Base-by-base conservation (phyloP, 257 asterid species). In the Ilex aquifolium region DNA sequence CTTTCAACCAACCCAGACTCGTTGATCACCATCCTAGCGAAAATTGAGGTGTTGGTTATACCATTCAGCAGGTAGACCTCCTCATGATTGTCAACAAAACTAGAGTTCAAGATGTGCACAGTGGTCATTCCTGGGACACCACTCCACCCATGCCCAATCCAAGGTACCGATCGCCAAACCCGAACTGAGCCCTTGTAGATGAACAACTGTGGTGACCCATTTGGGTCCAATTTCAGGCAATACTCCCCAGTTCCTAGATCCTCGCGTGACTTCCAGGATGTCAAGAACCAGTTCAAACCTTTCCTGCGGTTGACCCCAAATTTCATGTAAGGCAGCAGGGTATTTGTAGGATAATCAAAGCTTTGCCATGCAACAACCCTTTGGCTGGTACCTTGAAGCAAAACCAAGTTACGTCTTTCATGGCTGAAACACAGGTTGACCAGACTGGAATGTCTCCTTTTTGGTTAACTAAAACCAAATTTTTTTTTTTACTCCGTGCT, bases 321-420 rank as follows among this genome's bases (percentile, higher is more conserved):
- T 29, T 70, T 76, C 85, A 79, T 76, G 67, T 62, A 53, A 31
- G 88, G 88, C 51, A 84, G 72, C 65, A 74, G 21, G 32, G 86
- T 77, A 42, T 79, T 73, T 0, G 84, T 65, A 2, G 88, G 91
- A 71, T 75, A 32, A 63, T 77, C 83, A 31, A 80, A 85, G 67
- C 92, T 80, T 68, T 77, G 81, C 88, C 92, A 85, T 2, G 70
- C 30, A 48, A 65, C 6, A 54, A 52, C 65, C 9, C 60, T n/a
- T n/a, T n/a, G n/a, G n/a, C n/a, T 72, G 16, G 40, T 62, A 5
- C 67, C 73, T 21, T 60, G 46, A 58, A 60, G 72, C 76, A 86
- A 53, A 14, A 72, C 70, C 39, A 79, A 62, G 50, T 85, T 36
- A 51, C n/a, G 65, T 36, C 30, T 4, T n/a, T 44, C 46, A 32